These are phyloP conservation scores for Sclerotinia nivalis DNA, from an alignment of 2,329 filamentous ascomycete species.

Conservation along the genomic window DNA sequence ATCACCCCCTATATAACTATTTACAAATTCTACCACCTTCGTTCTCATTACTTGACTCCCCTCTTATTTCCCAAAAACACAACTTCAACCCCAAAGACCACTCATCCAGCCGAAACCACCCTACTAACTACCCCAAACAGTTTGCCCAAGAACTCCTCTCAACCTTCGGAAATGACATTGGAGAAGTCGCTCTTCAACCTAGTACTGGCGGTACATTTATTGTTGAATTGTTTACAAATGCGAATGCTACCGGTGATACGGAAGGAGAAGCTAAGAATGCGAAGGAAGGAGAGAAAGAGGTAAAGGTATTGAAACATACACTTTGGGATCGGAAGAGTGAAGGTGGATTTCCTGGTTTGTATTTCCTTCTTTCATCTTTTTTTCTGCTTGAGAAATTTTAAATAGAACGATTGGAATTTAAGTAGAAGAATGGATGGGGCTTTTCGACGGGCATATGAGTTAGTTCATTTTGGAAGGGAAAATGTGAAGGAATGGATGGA, in stretches of 20 bases:
- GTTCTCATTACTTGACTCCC: too few species aligned
- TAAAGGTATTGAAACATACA: constrained; percentile 50
- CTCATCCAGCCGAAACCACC: too few species aligned
- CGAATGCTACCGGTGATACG: neutral
- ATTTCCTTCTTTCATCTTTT: neutral
- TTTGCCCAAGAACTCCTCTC: constrained; percentile 94
- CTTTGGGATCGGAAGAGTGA: constrained; percentile 89
- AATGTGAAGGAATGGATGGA: neutral
- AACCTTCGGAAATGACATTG: constrained; percentile 80
- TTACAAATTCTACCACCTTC: neutral
- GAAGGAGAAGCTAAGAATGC: constrained; percentile 8
- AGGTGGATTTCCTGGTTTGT: constrained; percentile 77
- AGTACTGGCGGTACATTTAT: constrained; percentile 81
- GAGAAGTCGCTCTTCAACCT: constrained; percentile 85
- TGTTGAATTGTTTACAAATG: constrained; percentile 60
- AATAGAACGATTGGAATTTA: neutral
- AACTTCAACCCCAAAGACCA: neutral
- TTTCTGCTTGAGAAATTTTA: neutral
- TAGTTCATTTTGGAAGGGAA: neutral
- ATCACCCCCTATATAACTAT: too few species aligned
- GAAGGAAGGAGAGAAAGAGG: constrained; percentile 27
- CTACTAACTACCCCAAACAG: constrained; percentile 46
- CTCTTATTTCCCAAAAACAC: neutral
- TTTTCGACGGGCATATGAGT: neutral
- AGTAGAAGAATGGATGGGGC: too few species aligned